These are phyloP conservation scores for Pichia kluyveri DNA, from an alignment of 805 yeast genomes.

Conservation along the genomic window DNA sequence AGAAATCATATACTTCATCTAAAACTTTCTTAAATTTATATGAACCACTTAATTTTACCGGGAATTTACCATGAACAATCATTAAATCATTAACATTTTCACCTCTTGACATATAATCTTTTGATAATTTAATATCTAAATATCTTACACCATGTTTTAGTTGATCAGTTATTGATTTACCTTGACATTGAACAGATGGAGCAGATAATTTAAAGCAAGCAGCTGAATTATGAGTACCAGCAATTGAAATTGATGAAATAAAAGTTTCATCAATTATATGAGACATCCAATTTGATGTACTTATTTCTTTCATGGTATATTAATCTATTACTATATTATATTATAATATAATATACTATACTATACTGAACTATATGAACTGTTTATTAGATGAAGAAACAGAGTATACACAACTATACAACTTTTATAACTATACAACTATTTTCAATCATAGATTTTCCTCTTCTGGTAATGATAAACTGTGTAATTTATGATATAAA, in stretches of 20 bases:
- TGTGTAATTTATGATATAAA: too few relatives aligned
- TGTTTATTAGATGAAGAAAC: too few relatives aligned
- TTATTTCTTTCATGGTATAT: background rate
- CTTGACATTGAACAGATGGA: constrained; percentile 75
- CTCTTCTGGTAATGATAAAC: too few relatives aligned
- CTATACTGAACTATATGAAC: too few relatives aligned
- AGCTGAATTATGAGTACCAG: constrained; percentile 83
- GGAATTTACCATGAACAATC: constrained; percentile 70
- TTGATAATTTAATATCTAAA: constrained; percentile 58
- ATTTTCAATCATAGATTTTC: too few relatives aligned
- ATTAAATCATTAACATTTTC: constrained; percentile 43
- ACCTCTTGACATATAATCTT: constrained; percentile 36
- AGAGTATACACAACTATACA: too few relatives aligned
- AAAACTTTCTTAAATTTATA: constrained; percentile 43
- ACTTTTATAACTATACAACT: too few relatives aligned
- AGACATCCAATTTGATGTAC: constrained; percentile 37
- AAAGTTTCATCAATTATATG: constrained; percentile 41
- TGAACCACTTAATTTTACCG: constrained; percentile 54
- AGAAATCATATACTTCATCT: constrained; percentile 50
- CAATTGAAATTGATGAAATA: constrained; percentile 50
- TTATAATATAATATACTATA: too few relatives aligned
- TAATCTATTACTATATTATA: too few relatives aligned
- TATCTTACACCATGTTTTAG: constrained; percentile 68
- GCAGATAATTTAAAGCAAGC: constrained; percentile 56
- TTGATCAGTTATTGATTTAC: constrained; percentile 48